A percentile compares a stretch with the other conserved stretches of the same genome.
Conservation (phyloP, 768 basidiomycete species). For the Strobilomyces confusus region DNA sequence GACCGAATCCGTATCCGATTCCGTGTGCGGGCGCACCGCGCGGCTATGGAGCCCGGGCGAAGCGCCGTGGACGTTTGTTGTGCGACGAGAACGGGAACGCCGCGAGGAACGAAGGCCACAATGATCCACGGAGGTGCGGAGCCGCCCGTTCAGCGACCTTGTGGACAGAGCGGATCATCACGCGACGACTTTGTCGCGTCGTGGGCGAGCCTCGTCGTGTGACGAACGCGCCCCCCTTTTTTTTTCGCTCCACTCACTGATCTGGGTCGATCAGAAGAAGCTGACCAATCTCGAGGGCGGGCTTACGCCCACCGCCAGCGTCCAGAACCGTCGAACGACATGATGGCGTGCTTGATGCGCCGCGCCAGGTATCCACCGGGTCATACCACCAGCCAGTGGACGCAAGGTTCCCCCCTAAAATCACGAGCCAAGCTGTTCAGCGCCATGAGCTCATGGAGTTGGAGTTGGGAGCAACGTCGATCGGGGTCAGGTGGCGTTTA, state of each 20-base stretch:
- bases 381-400: neutral
- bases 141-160: too few relatives aligned
- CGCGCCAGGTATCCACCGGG: neutral
- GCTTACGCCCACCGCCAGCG: neutral
- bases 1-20: conserved; percentile 2
- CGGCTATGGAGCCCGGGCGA: neutral
- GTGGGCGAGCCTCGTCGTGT: too few relatives aligned
- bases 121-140: too few relatives aligned
- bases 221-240: neutral
- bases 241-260: neutral
- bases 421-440: neutral
- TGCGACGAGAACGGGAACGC: neutral
- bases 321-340: neutral
- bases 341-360: neutral
- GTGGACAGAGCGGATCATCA: too few relatives aligned
- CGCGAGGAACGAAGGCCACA: too few relatives aligned
- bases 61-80: conserved; percentile 2
- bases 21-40: too few relatives aligned
- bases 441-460: neutral
- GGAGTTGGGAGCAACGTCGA: neutral
- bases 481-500: neutral
- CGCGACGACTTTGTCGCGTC: too few relatives aligned
- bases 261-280: neutral
- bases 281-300: neutral
- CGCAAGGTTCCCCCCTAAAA: too few relatives aligned